These are phyloP conservation scores for Starmerella gropengiesseri DNA, from an alignment of 805 yeast genomes.

Conservation along the genomic window DNA sequence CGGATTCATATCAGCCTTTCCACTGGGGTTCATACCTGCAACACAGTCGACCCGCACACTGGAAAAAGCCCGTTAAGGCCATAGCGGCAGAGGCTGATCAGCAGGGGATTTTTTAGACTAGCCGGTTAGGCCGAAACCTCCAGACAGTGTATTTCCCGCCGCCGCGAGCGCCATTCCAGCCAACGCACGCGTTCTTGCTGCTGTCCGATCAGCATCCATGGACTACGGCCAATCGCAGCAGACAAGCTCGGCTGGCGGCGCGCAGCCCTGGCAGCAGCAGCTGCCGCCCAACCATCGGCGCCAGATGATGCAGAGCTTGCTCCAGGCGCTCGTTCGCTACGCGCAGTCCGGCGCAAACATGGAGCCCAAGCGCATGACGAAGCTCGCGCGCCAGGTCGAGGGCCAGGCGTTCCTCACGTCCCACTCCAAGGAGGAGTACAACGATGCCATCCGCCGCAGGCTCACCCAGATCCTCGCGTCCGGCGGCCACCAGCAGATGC, in stretches of 20 bases:
- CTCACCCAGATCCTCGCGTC: slow-evolving; percentile 13
- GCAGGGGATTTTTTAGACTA: too few relatives aligned
- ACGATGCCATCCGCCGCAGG: slow-evolving; percentile 16
- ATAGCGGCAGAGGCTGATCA: too few relatives aligned
- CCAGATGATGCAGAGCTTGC: slow-evolving; percentile 16
- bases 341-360: slow-evolving; percentile 13
- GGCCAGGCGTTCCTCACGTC: slow-evolving; percentile 25
- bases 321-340: slow-evolving; percentile 23
- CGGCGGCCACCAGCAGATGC: slow-evolving; percentile 11
- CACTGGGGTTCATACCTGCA: too few relatives aligned
- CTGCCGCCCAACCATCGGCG: slow-evolving; percentile 21
- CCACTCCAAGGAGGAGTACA: slow-evolving; percentile 25
- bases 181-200: too few relatives aligned
- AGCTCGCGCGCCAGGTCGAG: slow-evolving; percentile 29
- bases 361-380: slow-evolving; percentile 27
- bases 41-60: too few relatives aligned
- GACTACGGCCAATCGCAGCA: neutral
- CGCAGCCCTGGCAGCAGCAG: slow-evolving; percentile 20
- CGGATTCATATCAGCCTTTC: too few relatives aligned
- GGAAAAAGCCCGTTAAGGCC: too few relatives aligned
- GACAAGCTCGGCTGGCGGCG: neutral
- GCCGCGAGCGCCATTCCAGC: too few relatives aligned
- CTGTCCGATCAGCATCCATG: neutral
- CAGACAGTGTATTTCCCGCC: too few relatives aligned
- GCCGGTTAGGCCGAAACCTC: too few relatives aligned